A percentile compares a stretch with the other conserved stretches of the same genome.
phyloP scores from a whole-genome alignment of 192 early-diverging fungal species.

The Dimargaris cristalligena region DNA sequence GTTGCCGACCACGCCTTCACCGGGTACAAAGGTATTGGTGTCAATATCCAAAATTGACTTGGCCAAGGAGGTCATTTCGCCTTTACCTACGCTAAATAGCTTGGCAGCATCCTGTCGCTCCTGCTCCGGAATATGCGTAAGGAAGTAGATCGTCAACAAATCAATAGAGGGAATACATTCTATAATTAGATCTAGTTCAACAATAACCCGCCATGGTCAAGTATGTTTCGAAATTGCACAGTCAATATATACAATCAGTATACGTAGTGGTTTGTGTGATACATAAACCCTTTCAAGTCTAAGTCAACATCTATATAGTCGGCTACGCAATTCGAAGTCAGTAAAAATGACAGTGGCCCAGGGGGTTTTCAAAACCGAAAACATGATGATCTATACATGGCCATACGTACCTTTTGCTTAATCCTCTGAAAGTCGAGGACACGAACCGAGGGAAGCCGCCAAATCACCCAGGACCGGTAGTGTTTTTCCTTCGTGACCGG shows the following conservation, averaged over 20 bases:
- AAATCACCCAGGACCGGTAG: constrained; percentile 72
- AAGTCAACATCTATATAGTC: neutral
- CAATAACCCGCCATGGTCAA: neutral
- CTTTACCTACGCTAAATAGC: constrained; percentile 54
- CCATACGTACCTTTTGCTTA: constrained; percentile 35
- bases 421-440: constrained; percentile 79
- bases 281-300: neutral
- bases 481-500: constrained; percentile 68
- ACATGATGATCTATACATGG: neutral
- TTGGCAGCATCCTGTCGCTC: constrained; percentile 66
- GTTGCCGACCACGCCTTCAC: constrained; percentile 35
- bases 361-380: neutral
- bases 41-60: constrained; percentile 45
- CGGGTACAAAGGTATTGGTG: constrained; percentile 74
- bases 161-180: constrained; percentile 9
- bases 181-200: neutral
- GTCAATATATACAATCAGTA: neutral
- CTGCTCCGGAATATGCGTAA: constrained; percentile 19
- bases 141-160: constrained; percentile 1
- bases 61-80: constrained; percentile 42
- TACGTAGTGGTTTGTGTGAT: neutral
- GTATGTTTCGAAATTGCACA: neutral
- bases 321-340: neutral
- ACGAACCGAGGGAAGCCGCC: constrained; percentile 54
- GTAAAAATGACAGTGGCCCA: neutral